Conservation (phyloP, 345 rosid species). For the Eucalyptus urophylla region DNA sequence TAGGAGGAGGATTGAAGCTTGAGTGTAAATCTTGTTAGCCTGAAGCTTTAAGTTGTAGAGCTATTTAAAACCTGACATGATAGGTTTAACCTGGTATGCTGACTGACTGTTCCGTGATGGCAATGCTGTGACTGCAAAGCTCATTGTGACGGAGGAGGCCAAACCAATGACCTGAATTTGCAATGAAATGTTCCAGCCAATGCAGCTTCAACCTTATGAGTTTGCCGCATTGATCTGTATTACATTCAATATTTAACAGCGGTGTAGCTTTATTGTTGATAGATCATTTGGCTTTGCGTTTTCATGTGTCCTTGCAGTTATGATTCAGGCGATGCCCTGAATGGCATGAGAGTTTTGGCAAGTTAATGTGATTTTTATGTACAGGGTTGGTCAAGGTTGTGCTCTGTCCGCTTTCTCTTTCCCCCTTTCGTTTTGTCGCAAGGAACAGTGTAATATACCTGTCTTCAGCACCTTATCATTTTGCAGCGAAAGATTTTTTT, state of each 20-base stretch:
- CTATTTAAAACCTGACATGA: not conserved
- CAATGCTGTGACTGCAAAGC: not conserved
- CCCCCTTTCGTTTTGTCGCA: not conserved
- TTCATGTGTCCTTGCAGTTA: not conserved
- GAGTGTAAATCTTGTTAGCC: not conserved
- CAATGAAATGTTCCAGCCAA: not conserved
- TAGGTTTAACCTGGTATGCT: not conserved
- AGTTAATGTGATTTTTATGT: not conserved
- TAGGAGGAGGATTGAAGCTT: not conserved
- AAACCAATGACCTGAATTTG: not conserved
- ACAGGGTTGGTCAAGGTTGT: not conserved
- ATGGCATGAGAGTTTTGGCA: not conserved
- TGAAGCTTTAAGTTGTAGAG: not conserved
- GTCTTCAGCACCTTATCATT: not conserved
- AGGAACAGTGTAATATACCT: not conserved
- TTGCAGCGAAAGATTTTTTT: not conserved
- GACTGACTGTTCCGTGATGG: not conserved
- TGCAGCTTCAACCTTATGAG: not conserved
- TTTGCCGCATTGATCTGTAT: not conserved
- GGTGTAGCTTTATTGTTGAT: not conserved
- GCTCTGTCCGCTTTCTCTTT: not conserved
- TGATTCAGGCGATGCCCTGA: not conserved
- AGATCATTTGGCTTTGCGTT: not conserved
- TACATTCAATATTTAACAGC: not conserved
- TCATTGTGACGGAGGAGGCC: not conserved